These are phyloP conservation scores for Ashbya aceris DNA, from an alignment of 1,139 yeast genomes.

Conservation along the genomic window DNA sequence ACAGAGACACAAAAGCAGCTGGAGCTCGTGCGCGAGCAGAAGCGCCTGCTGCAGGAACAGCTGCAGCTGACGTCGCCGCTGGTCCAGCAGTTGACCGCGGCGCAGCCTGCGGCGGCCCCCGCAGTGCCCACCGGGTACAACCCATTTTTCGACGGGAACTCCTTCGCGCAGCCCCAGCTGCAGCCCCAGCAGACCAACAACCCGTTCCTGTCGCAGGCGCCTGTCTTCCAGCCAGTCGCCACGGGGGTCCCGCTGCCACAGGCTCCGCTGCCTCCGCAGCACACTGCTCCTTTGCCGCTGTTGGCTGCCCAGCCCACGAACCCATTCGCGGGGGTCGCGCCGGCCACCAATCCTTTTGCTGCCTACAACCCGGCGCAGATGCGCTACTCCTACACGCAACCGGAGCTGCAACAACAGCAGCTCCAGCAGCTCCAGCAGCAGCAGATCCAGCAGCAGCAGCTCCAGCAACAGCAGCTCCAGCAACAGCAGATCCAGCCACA, in stretches of 20 bases:
- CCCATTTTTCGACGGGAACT: constrained; percentile 3
- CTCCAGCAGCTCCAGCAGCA: constrained; percentile 11
- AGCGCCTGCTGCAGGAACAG: constrained; percentile 13
- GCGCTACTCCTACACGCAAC: not conserved
- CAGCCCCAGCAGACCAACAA: constrained; percentile 22
- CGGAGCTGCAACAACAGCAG: not conserved
- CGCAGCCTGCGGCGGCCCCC: not conserved
- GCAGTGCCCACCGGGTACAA: constrained; percentile 5
- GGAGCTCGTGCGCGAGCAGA: constrained; percentile 25
- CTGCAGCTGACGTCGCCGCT: constrained; percentile 12
- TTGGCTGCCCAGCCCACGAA: not conserved
- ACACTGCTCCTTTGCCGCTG: not conserved
- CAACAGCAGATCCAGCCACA: constrained; percentile 8
- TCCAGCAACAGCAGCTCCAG: not conserved
- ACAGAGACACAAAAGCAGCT: constrained; percentile 19
- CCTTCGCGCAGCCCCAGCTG: constrained; percentile 10
- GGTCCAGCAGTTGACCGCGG: constrained; percentile 7
- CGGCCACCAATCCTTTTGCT: not conserved
- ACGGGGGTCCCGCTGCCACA: not conserved
- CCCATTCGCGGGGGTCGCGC: not conserved
- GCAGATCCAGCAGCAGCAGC: constrained; percentile 9
- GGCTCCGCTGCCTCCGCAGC: not conserved
- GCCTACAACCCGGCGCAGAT: not conserved
- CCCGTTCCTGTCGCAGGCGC: constrained; percentile 17
- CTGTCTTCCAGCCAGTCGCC: constrained; percentile 11